A percentile compares a stretch with the other conserved stretches of the same genome.
These are phyloP conservation scores for Tetraselmis striata DNA, from an alignment of 139 green algal species.

Conservation along the genomic window DNA sequence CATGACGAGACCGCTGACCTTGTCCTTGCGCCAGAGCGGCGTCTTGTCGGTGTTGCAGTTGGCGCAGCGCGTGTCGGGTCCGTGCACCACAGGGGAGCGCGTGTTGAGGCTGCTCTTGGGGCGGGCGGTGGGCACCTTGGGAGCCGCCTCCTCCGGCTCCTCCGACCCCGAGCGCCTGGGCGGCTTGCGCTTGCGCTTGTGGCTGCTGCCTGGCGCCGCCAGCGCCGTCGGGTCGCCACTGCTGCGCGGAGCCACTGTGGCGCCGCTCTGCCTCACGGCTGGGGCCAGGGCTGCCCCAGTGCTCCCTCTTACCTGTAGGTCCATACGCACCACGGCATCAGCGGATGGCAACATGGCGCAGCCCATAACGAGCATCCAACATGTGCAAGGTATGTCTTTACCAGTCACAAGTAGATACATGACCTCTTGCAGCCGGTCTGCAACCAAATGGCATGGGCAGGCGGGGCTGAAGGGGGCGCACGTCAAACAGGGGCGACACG, in stretches of 20 bases:
- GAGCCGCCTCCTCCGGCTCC: not conserved
- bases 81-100: not conserved
- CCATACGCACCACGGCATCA: too few relatives aligned
- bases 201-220: not conserved
- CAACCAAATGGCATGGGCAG: too few relatives aligned
- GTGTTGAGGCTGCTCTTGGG: not conserved
- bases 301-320: not conserved
- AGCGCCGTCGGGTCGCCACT: not conserved
- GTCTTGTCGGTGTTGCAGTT: slow-evolving; percentile 10
- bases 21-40: slow-evolving; percentile 13
- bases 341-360: too few relatives aligned
- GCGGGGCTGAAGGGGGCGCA: not conserved
- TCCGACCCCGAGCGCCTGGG: not conserved
- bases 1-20: not conserved
- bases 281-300: not conserved
- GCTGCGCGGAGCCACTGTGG: not conserved
- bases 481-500: not conserved
- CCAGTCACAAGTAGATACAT: too few relatives aligned
- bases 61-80: slow-evolving; percentile 2
- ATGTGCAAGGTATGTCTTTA: too few relatives aligned
- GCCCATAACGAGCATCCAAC: too few relatives aligned
- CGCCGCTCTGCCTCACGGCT: too few relatives aligned
- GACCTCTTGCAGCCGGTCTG: too few relatives aligned
- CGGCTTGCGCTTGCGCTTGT: not conserved
- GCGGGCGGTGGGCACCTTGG: too few relatives aligned